These are phyloP conservation scores for Picea engelmannii DNA, from an alignment of 83 land plant species.

Conservation along the genomic window DNA sequence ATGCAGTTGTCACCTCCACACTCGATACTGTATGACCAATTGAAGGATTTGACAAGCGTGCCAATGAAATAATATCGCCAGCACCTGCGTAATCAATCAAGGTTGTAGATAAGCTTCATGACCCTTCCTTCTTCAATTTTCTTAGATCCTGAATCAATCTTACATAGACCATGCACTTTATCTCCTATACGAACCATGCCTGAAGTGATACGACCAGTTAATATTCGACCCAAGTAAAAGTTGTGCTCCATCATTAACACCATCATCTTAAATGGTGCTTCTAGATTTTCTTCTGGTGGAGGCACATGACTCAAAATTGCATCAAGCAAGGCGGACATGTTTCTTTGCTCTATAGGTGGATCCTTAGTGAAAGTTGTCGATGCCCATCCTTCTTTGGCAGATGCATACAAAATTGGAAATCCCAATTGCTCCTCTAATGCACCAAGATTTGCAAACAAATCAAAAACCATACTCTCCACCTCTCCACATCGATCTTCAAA, in stretches of 20 bases:
- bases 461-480: too few relatives aligned
- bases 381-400: too few relatives aligned
- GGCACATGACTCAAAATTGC: too few relatives aligned
- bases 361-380: too few relatives aligned
- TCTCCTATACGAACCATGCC: constrained; percentile 84
- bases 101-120: constrained; percentile 17
- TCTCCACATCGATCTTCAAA: too few relatives aligned
- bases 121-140: constrained; percentile 90
- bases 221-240: constrained; percentile 84
- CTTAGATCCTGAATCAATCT: constrained; percentile 22
- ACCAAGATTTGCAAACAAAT: too few relatives aligned
- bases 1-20: constrained; percentile 76
- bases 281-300: constrained; percentile 55
- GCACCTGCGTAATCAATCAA: constrained; percentile 85
- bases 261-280: constrained; percentile 92
- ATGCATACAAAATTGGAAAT: constrained; percentile 73
- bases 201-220: constrained; percentile 88
- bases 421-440: constrained; percentile 89
- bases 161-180: constrained; percentile 79
- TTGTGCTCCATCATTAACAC: constrained; percentile 99
- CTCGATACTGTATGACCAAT: constrained; percentile 89
- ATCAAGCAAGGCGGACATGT: too few relatives aligned
- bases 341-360: too few relatives aligned
- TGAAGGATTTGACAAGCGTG: constrained; percentile 85
- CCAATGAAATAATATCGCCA: constrained; percentile 94